A percentile compares a stretch with the other conserved stretches of the same genome.
Conservation (phyloP, 2,329 filamentous ascomycete species). For the Byssothecium circinans region DNA sequence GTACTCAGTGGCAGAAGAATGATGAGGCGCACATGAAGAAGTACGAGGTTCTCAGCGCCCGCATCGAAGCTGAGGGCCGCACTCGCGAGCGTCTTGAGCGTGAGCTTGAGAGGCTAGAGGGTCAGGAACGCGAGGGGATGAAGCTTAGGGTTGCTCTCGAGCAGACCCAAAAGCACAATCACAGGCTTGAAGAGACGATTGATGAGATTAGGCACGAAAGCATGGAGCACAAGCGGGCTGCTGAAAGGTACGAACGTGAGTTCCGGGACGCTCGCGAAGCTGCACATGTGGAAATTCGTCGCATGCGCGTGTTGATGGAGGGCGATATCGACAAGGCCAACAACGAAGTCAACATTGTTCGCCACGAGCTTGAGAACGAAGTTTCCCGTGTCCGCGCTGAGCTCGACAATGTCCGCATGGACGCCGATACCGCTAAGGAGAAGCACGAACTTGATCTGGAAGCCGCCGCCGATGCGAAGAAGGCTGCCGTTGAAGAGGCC, state of each 20-base stretch:
- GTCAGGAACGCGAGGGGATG: slow-evolving; percentile 71
- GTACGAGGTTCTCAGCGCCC: slow-evolving; percentile 57
- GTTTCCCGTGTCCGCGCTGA: slow-evolving; percentile 71
- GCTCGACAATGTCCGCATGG: slow-evolving; percentile 75
- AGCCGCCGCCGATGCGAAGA: slow-evolving; percentile 72
- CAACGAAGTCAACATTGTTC: slow-evolving; percentile 80
- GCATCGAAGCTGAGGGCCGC: slow-evolving; percentile 50
- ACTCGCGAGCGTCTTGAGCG: slow-evolving; percentile 50
- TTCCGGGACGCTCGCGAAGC: slow-evolving; percentile 81
- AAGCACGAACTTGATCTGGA: slow-evolving; percentile 83
- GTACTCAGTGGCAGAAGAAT: slow-evolving; percentile 72
- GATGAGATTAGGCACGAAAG: slow-evolving; percentile 64
- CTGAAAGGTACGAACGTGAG: slow-evolving; percentile 74
- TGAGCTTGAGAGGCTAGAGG: slow-evolving; percentile 50
- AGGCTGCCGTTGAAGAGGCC: slow-evolving; percentile 59
- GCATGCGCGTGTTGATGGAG: slow-evolving; percentile 76
- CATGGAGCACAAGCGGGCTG: slow-evolving; percentile 69
- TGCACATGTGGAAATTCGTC: slow-evolving; percentile 77
- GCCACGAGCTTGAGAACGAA: slow-evolving; percentile 80
- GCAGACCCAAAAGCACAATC: slow-evolving; percentile 59
- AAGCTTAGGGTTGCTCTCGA: slow-evolving; percentile 76
- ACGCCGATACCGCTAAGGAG: slow-evolving; percentile 77
- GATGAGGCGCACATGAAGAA: slow-evolving; percentile 60
- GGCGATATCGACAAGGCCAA: slow-evolving; percentile 81
- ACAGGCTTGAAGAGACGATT: slow-evolving; percentile 64